A percentile compares a stretch with the other conserved stretches of the same genome.
Evolutionary conservation across 164 flowering plant genomes (phyloP).

Genomic region (Chimonanthus salicifolius): DNA sequence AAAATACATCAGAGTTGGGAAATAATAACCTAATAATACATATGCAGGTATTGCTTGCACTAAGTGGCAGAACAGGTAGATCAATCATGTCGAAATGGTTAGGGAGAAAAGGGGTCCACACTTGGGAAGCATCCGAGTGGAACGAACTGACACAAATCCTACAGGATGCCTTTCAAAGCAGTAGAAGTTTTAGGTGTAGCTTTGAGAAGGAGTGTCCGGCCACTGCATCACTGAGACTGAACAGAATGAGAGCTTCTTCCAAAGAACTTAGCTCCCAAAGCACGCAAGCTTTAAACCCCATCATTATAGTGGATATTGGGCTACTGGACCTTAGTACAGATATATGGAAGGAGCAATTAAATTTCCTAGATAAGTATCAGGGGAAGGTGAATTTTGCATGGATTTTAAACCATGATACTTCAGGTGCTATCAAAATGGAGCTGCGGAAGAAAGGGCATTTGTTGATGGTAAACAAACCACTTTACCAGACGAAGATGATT

Average conservation of each 20-base stretch:
- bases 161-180: slow-evolving; percentile 36
- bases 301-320: slow-evolving; percentile 69
- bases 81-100: slow-evolving; percentile 64
- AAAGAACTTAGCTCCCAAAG: slow-evolving; percentile 23
- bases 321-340: slow-evolving; percentile 73
- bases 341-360: slow-evolving; percentile 88
- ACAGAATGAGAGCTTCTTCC: slow-evolving; percentile 1
- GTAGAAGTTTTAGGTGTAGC: slow-evolving; percentile 15
- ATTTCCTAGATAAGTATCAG: slow-evolving; percentile 54
- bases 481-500: slow-evolving; percentile 78
- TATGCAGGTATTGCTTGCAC: slow-evolving; percentile 76
- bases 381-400: slow-evolving; percentile 72
- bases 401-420: slow-evolving; percentile 81
- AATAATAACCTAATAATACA: slow-evolving; percentile 6
- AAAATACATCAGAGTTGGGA: not conserved
- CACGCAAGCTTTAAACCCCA: slow-evolving; percentile 20
- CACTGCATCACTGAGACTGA: slow-evolving; percentile 24
- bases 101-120: slow-evolving; percentile 39
- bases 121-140: slow-evolving; percentile 84
- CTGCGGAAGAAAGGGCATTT: slow-evolving; percentile 67
- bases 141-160: slow-evolving; percentile 74
- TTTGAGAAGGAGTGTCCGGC: slow-evolving; percentile 18
- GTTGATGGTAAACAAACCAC: slow-evolving; percentile 73
- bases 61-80: slow-evolving; percentile 57
- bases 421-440: slow-evolving; percentile 65